phyloP scores from a whole-genome alignment of 441 rosid species.

The Pelargonium australe region DNA sequence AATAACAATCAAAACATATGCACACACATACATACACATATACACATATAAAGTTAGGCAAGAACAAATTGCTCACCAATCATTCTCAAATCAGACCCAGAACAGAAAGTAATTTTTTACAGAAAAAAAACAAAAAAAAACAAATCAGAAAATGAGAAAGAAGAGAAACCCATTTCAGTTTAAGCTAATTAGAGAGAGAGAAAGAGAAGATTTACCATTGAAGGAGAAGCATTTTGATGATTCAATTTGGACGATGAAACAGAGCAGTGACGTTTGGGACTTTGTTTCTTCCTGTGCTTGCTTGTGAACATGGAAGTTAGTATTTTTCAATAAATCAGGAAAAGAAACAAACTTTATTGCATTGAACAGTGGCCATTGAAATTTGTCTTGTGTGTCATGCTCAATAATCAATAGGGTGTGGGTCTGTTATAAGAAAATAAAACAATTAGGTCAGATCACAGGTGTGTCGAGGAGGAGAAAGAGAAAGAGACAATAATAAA shows the following conservation, averaged over 20 bases:
- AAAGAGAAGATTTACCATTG: conserved; percentile 3
- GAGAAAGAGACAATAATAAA: not conserved
- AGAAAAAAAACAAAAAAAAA: not conserved
- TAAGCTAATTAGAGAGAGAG: not conserved
- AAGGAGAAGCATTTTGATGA: conserved; percentile 2
- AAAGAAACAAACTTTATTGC: not conserved
- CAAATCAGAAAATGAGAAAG: conserved; percentile 4
- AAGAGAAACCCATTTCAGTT: conserved; percentile 11
- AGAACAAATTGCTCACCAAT: not conserved
- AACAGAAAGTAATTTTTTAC: not conserved
- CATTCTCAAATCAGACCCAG: not conserved
- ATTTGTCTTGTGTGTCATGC: conserved; percentile 1
- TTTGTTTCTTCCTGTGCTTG: not conserved
- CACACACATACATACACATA: not conserved
- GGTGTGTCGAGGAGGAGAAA: no score
- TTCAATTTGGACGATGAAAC: not conserved
- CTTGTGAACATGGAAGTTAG: not conserved
- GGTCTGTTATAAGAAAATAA: not conserved
- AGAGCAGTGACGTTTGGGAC: not conserved
- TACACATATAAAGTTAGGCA: not conserved
- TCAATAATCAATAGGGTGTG: conserved; percentile 2
- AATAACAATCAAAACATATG: not conserved
- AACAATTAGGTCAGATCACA: not conserved
- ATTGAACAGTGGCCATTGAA: not conserved
- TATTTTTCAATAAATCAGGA: not conserved